Base-by-base conservation (phyloP, 2,329 filamentous ascomycete species). In the Pseudogymnoascus sp. region DNA sequence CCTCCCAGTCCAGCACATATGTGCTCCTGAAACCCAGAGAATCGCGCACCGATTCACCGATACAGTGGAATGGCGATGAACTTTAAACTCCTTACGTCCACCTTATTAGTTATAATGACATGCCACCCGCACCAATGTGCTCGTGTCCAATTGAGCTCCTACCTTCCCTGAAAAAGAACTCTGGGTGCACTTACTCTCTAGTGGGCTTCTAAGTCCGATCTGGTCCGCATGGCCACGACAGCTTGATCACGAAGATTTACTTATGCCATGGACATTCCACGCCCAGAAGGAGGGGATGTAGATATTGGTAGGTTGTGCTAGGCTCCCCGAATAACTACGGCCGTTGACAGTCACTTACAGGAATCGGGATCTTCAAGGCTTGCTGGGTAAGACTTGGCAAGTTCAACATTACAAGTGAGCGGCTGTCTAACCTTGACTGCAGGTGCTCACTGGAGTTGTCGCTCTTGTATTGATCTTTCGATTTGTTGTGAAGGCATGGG, bases 401-500 rank as follows among this genome's bases (percentile, higher is more conserved):
- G 18, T 37, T 37, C n/a, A 6, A 36, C 37, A 22, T 22, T 22
- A 9, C 54, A 18, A 39, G 20, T 36, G 22, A 37, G 16, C 30
- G 14, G 12, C 14, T 36, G 12, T 58, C 33, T 58, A 58, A 36
- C 16, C 18, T 22, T 25, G 18, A n/a, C 16, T 36, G 3, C 16
- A 60, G 59, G 38, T 37, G 18, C 41, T 60, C 8, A 60, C 59
- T 11, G 59, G 25, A 58, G 54, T 57, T 14, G 59, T 38, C 11
- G 59, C 39, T 33, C 25, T 60, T 5, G 59, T 54, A 14, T 28
- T 60, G 61, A 65, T 47, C 61, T 69, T 70, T 28, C 65, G 69
- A 4, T 70, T 60, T 6, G 65, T 69, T 57, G 28, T 60, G 11
- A 60, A 60, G 71, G 57, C 67, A 37, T 74, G 71, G 72, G 66